Percentiles rank a stretch among this genome's conserved stretches.
These are phyloP conservation scores for Blastobotrys terrestris DNA, from an alignment of 805 yeast genomes.

Conservation along the genomic window DNA sequence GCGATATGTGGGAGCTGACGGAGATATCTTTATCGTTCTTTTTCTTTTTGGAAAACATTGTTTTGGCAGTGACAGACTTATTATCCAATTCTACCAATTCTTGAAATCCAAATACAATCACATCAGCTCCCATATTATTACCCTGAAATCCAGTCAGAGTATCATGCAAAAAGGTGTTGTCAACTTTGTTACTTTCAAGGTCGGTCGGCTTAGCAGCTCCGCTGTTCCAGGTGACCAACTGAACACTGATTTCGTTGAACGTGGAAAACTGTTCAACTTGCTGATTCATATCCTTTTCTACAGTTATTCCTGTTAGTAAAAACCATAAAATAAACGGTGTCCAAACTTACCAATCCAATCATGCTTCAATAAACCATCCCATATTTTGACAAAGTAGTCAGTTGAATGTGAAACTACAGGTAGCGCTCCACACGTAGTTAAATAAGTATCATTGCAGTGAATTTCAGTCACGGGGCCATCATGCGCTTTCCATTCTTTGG, in stretches of 20 bases:
- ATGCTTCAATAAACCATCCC: conserved; percentile 32
- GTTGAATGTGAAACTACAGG: conserved; percentile 24
- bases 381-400: conserved; percentile 23
- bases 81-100: conserved; percentile 85
- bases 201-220: conserved; percentile 34
- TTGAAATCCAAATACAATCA: conserved; percentile 79
- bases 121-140: conserved; percentile 44
- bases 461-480: conserved; percentile 23
- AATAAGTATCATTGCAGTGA: conserved; percentile 11
- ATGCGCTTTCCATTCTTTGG: conserved; percentile 35
- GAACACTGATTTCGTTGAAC: conserved; percentile 23
- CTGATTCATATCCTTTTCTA: conserved; percentile 23
- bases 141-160: conserved; percentile 13
- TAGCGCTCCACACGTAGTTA: conserved; percentile 16
- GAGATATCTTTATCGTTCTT: conserved; percentile 40
- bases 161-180: conserved; percentile 18
- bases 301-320: not conserved
- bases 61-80: conserved; percentile 68
- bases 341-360: conserved; percentile 28
- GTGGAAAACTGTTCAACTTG: conserved; percentile 26
- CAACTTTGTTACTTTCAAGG: conserved; percentile 19
- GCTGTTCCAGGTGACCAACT: conserved; percentile 37
- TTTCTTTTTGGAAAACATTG: conserved; percentile 47
- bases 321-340: not conserved
- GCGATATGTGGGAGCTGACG: conserved; percentile 25